phyloP scores from a whole-genome alignment of 2,329 filamentous ascomycete species.

The Fusarium tjaetaba region DNA sequence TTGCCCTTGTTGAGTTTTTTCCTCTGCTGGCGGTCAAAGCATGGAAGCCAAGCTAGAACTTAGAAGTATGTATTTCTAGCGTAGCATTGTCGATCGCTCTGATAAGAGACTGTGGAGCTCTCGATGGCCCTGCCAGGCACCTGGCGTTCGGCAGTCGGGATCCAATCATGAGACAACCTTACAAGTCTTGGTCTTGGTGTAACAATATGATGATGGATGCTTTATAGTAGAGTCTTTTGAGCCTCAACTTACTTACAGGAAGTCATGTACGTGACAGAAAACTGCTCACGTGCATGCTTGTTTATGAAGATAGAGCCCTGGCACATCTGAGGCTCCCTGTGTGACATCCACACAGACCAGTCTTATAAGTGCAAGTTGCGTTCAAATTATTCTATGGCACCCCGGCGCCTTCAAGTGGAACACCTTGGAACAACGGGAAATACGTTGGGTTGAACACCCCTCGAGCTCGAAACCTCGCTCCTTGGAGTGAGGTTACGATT shows the following conservation, averaged over 20 bases:
- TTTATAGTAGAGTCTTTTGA: neutral
- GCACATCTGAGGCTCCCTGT: neutral
- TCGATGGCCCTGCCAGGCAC: conserved; percentile 16
- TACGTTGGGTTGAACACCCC: neutral
- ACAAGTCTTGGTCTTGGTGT: neutral
- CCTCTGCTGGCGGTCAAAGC: conserved; percentile 24
- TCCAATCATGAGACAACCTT: conserved; percentile 9
- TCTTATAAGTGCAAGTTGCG: conserved; percentile 2
- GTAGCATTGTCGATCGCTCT: conserved; percentile 14
- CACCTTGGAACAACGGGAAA: neutral
- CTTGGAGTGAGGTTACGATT: neutral
- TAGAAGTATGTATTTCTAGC: conserved; percentile 19
- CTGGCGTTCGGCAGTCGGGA: conserved; percentile 27
- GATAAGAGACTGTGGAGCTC: conserved; percentile 24
- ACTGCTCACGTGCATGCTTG: neutral
- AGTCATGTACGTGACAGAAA: neutral
- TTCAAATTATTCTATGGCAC: neutral
- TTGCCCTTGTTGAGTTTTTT: neutral
- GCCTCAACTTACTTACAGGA: neutral
- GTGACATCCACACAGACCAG: neutral
- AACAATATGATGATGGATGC: neutral
- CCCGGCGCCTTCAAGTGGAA: neutral
- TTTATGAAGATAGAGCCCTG: neutral
- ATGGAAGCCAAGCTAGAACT: conserved; percentile 13
- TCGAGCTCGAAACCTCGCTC: conserved; percentile 10